phyloP scores from a whole-genome alignment of 148 eudicot species.

The Vaccinium darrowii region DNA sequence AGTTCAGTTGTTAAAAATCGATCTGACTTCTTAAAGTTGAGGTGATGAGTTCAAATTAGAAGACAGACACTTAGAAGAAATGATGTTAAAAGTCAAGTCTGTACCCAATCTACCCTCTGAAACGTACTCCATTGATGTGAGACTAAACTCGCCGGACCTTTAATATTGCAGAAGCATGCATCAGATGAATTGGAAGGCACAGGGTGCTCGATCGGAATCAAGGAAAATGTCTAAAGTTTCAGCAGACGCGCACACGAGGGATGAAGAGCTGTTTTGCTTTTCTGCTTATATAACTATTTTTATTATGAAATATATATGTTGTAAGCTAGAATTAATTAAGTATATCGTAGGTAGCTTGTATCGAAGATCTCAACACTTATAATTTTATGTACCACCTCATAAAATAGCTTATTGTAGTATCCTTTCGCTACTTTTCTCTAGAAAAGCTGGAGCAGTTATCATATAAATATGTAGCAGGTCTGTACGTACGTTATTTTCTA shows the following conservation, averaged over 20 bases:
- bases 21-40: background rate
- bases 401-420: background rate
- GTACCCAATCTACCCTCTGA: background rate
- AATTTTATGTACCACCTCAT: background rate
- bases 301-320: background rate
- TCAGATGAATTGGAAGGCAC: background rate
- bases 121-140: background rate
- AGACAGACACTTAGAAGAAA: background rate
- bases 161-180: background rate
- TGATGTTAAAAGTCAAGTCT: background rate
- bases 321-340: background rate
- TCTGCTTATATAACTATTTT: background rate
- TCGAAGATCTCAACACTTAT: background rate
- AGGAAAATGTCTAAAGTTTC: background rate
- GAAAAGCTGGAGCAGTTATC: background rate
- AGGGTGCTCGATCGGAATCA: background rate
- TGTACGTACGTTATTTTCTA: background rate
- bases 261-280: background rate
- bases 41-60: background rate
- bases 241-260: background rate
- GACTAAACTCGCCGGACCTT: background rate
- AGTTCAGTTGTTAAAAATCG: background rate
- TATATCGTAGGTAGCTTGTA: background rate
- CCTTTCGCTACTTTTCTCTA: background rate
- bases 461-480: background rate